These are phyloP conservation scores for Diospyros kaki DNA, from an alignment of 148 eudicot genomes.

Conservation along the genomic window DNA sequence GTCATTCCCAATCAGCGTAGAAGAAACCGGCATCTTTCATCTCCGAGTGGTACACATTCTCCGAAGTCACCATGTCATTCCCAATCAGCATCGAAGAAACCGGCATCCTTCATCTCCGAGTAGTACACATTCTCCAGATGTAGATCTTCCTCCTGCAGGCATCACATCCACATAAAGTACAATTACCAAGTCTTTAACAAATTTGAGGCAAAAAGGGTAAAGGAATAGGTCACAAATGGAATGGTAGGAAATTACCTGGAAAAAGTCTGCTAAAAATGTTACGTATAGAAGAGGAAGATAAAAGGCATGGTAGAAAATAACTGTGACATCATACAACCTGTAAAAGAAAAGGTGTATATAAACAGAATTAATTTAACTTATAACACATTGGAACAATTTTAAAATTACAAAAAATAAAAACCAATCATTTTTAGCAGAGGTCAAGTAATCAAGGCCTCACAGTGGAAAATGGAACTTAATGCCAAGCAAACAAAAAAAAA, in stretches of 20 bases:
- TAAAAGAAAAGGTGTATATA: conserved; percentile 2
- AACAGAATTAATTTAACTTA: no score
- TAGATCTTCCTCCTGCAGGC: conserved; percentile 56
- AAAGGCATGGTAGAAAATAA: conserved; percentile 61
- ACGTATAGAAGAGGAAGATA: conserved; percentile 65
- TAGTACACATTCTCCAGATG: conserved; percentile 65
- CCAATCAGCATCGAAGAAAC: conserved; percentile 68
- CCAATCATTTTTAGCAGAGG: no score
- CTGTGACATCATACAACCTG: conserved; percentile 59
- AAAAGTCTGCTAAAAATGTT: conserved; percentile 70
- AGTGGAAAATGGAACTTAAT: no score
- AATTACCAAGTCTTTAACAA: not conserved
- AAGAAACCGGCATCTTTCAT: conserved; percentile 83
- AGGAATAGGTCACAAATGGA: not conserved
- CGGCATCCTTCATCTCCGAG: conserved; percentile 84
- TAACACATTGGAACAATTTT: no score
- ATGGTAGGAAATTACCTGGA: conserved; percentile 32
- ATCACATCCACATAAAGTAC: not conserved
- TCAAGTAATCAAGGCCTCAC: no score
- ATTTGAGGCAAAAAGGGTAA: not conserved
- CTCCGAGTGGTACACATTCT: conserved; percentile 67
- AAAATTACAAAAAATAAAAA: no score
- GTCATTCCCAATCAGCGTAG: conserved; percentile 60
- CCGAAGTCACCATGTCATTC: conserved; percentile 26
- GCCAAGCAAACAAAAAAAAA: no score